Evolutionary conservation across 2,329 filamentous ascomycete species (phyloP), one percentile per base, ranked within the genome.

Genomic region (Cladobotryum protrusum): DNA sequence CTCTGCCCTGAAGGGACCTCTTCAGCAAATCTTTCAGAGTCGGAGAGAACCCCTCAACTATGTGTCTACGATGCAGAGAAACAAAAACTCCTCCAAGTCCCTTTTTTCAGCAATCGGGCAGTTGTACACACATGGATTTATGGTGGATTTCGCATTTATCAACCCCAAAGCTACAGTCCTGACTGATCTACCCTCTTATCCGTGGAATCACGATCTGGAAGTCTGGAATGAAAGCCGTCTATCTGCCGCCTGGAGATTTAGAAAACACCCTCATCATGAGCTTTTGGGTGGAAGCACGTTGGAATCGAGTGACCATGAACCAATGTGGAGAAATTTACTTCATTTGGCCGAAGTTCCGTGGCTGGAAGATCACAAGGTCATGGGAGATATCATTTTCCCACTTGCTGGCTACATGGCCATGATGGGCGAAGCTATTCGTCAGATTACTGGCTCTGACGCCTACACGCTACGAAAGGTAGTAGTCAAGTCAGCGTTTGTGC

Each of bases 321-420:
- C 59, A 6, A 52, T 48, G 1, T 64, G 58, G 58, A 48, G 57
- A 14, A 60, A 61, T 24, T 17, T 56, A 8, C 36, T 64, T 2
- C 37, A 44, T 9, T 17, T 59, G 1, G 52, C 53, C 1, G 56
- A 59, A n/a, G 39, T 57, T 1, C 48, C 58, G 2, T 75, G 72
- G 72, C 48, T 75, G 1, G 39, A 48, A 3, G 65, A 72, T 40
- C 70, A 76, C 43, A 44, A 49, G 14, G 43, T 59, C 47, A 75
- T 61, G 8, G 55, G 56, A 0, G 45, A 66, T 5, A 57, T 67
- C 29, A 58, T 74, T 1, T 72, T 71, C 43, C 72, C 72, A 0
- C 62, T 47, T 19, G 64, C 70, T 4, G 67, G 60, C 0, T 73
- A 69, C 51, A 41, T 72, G 1, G 50, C 57, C 24, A 64, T 67